Percentiles rank a stretch among this genome's conserved stretches.
Evolutionary conservation across 352 stramenopile genomes (phyloP).

Genomic region (Phytophthora quininea): DNA sequence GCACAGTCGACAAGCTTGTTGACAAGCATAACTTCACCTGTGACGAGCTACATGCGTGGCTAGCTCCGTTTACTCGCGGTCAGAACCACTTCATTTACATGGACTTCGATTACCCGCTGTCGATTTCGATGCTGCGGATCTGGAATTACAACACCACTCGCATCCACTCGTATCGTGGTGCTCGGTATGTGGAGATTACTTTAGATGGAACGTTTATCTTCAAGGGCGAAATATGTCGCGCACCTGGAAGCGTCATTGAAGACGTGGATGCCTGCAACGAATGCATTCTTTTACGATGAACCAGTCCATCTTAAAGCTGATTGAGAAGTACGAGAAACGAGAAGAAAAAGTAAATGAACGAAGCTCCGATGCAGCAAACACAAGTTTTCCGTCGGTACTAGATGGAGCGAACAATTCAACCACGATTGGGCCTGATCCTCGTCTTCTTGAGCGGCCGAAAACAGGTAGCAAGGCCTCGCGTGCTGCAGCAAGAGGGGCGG

Average conservation of each 20-base stretch:
- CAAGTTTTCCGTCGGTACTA: neutral
- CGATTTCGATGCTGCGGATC: slow-evolving; percentile 85
- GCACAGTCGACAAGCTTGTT: slow-evolving; percentile 90
- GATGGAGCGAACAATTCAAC: neutral
- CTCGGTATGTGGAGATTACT: slow-evolving; percentile 66
- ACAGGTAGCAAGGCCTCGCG: slow-evolving; percentile 53
- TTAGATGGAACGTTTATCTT: slow-evolving; percentile 74
- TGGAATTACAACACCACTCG: slow-evolving; percentile 91
- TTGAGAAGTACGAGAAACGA: slow-evolving; percentile 84
- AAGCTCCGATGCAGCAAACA: neutral
- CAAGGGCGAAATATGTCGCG: slow-evolving; percentile 78
- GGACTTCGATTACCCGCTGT: slow-evolving; percentile 77
- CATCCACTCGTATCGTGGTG: slow-evolving; percentile 78
- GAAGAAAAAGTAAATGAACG: slow-evolving; percentile 10
- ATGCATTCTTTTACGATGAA: slow-evolving; percentile 88
- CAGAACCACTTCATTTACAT: slow-evolving; percentile 83
- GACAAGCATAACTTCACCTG: slow-evolving; percentile 88
- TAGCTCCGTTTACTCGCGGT: slow-evolving; percentile 80
- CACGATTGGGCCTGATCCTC: slow-evolving; percentile 15
- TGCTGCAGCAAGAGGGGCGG: slow-evolving; percentile 27
- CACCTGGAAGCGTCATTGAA: slow-evolving; percentile 64
- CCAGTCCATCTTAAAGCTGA: slow-evolving; percentile 71
- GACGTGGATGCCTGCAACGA: slow-evolving; percentile 75
- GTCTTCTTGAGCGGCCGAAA: slow-evolving; percentile 53
- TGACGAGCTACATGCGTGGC: slow-evolving; percentile 90